These are phyloP conservation scores for Ophiocordyceps camponoti-floridani DNA, from an alignment of 2,329 filamentous ascomycete genomes.

Conservation along the genomic window DNA sequence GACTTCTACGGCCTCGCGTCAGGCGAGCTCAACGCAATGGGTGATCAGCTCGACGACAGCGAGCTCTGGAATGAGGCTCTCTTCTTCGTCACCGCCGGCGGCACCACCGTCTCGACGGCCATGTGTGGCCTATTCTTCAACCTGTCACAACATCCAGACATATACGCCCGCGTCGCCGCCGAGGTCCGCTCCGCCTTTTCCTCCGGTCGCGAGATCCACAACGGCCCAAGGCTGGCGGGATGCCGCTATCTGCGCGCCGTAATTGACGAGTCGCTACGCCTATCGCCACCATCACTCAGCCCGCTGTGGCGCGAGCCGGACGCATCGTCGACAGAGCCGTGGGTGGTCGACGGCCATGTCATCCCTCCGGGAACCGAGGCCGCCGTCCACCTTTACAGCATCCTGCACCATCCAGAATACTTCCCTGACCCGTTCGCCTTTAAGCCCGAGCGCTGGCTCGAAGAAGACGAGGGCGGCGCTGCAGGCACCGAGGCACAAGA, in stretches of 20 bases:
- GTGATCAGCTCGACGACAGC: not conserved
- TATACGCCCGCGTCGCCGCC: not conserved
- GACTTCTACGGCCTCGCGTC: not conserved
- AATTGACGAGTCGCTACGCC: slow-evolving; percentile 1
- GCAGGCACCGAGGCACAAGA: not conserved
- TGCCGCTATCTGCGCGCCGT: slow-evolving; percentile 1
- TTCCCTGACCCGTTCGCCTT: slow-evolving; percentile 5
- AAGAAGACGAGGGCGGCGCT: not conserved
- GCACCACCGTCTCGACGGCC: not conserved
- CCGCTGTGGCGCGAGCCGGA: slow-evolving; percentile 1
- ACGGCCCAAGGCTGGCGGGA: not conserved
- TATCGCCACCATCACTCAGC: not conserved
- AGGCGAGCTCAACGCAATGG: not conserved
- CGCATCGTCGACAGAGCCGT: not conserved
- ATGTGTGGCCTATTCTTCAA: slow-evolving; percentile 1
- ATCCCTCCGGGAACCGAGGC: slow-evolving; percentile 1
- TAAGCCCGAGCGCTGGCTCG: slow-evolving; percentile 4
- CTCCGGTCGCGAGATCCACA: slow-evolving; percentile 1
- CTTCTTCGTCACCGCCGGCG: not conserved
- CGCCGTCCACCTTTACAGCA: slow-evolving; percentile 1
- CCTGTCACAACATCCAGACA: not conserved
- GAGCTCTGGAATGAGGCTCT: slow-evolving; percentile 1
- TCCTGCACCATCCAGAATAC: slow-evolving; percentile 1
- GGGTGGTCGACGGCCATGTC: slow-evolving; percentile 1
- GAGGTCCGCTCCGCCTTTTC: slow-evolving; percentile 1